phyloP scores from a whole-genome alignment of 139 green algal genomes.

The Picochlorum sp. region DNA sequence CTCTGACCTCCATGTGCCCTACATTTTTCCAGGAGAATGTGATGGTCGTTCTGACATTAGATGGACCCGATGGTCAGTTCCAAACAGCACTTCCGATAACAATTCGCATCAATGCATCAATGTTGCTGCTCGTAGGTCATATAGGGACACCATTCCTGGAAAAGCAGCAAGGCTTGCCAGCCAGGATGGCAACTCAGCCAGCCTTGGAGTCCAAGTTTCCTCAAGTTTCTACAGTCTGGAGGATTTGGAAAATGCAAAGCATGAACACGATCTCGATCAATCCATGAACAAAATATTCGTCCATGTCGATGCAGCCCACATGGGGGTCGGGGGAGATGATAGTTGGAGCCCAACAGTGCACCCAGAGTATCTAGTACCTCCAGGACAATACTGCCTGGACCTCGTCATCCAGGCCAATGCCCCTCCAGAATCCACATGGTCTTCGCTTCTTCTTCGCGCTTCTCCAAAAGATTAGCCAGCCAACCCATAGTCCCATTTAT shows the following conservation, averaged over 20 bases:
- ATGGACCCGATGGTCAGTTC: conserved; percentile 38
- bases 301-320: conserved; percentile 75
- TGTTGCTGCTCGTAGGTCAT: no score
- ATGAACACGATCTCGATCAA: conserved; percentile 54
- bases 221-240: conserved; percentile 26
- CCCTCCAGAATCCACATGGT: no score
- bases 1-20: conserved; percentile 59
- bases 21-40: conserved; percentile 72
- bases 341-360: conserved; percentile 70
- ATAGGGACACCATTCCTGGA: no score
- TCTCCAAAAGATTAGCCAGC: no score
- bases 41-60: conserved; percentile 60
- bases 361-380: conserved; percentile 31
- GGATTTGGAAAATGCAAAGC: conserved; percentile 32
- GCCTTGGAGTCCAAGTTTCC: conserved; percentile 20
- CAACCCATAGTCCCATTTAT: no score
- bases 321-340: conserved; percentile 92
- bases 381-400: not conserved
- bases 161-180: conserved; percentile 16
- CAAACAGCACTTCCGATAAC: no score
- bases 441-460: no score
- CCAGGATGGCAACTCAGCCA: no score
- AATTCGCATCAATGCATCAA: no score
- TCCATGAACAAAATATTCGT: conserved; percentile 38
- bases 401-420: no score